These are phyloP conservation scores for Groenewaldozyma tartarivorans DNA, from an alignment of 805 yeast genomes.

Conservation along the genomic window DNA sequence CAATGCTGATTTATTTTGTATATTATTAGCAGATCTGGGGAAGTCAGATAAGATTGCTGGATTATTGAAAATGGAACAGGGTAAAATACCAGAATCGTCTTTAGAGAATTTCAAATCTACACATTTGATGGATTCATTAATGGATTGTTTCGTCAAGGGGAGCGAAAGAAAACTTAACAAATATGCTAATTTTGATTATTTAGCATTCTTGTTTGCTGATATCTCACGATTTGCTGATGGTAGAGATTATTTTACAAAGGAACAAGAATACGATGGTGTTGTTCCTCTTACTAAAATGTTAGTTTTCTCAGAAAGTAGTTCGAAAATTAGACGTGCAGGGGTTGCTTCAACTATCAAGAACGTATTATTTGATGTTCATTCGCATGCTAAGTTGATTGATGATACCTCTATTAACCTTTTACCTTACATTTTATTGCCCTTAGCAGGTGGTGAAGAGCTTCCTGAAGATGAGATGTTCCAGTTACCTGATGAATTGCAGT, in stretches of 20 bases:
- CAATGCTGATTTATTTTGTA: conserved; percentile 74
- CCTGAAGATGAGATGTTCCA: conserved; percentile 79
- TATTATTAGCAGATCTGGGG: conserved; percentile 77
- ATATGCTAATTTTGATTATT: conserved; percentile 68
- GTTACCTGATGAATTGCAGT: conserved; percentile 81
- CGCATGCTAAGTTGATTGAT: conserved; percentile 50
- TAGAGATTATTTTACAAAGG: conserved; percentile 63
- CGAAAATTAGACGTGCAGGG: conserved; percentile 78
- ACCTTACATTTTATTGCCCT: conserved; percentile 74
- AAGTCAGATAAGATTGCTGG: conserved; percentile 57
- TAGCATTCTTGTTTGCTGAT: conserved; percentile 85
- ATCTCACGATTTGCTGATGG: conserved; percentile 54
- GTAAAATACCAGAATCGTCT: not conserved
- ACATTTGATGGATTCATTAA: conserved; percentile 60
- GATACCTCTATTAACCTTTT: conserved; percentile 62
- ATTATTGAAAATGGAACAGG: conserved; percentile 34
- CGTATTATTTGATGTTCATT: conserved; percentile 67
- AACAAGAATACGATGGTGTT: conserved; percentile 63
- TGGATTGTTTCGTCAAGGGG: conserved; percentile 87
- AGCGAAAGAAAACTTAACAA: conserved; percentile 60
- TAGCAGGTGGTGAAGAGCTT: conserved; percentile 67
- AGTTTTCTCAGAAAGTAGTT: conserved; percentile 72
- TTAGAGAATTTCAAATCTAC: conserved; percentile 37
- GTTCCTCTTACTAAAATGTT: conserved; percentile 74
- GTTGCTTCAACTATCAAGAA: conserved; percentile 89